Percentiles rank a stretch among this genome's conserved stretches.
Evolutionary conservation across 805 yeast genomes (phyloP).

Genomic region (Metschnikowia cerradonensis): DNA sequence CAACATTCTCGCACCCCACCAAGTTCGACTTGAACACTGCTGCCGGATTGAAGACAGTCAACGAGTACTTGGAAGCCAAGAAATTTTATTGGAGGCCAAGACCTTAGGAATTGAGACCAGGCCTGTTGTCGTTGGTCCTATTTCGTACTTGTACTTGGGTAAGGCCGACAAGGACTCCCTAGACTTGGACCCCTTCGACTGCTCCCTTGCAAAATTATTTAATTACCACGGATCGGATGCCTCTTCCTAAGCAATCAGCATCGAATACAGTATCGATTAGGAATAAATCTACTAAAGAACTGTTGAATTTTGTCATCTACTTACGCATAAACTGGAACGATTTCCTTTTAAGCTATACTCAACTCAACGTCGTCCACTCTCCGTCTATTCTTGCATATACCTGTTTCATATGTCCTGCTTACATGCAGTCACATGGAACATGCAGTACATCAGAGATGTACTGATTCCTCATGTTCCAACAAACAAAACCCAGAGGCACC

Average conservation of each 20-base stretch:
- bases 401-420: too few species aligned
- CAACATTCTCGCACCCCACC: conserved; percentile 94
- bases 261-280: too few species aligned
- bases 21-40: conserved; percentile 81
- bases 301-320: too few species aligned
- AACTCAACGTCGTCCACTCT: too few species aligned
- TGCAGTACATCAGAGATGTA: too few species aligned
- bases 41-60: conserved; percentile 89
- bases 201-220: conserved; percentile 54
- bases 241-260: conserved; percentile 41
- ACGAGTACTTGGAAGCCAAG: conserved; percentile 97
- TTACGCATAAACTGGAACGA: too few species aligned
- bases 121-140: conserved; percentile 96
- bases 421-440: too few species aligned
- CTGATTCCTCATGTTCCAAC: too few species aligned
- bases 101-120: conserved; percentile 93
- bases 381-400: too few species aligned
- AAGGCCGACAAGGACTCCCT: conserved; percentile 97
- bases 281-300: too few species aligned
- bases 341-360: too few species aligned
- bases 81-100: conserved; percentile 75
- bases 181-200: conserved; percentile 82
- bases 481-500: conserved; percentile 56
- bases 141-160: conserved; percentile 91
- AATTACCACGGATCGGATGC: too few species aligned